These are phyloP conservation scores for Talaromyces amestolkiae DNA, from an alignment of 2,329 filamentous ascomycete species.

Conservation along the genomic window DNA sequence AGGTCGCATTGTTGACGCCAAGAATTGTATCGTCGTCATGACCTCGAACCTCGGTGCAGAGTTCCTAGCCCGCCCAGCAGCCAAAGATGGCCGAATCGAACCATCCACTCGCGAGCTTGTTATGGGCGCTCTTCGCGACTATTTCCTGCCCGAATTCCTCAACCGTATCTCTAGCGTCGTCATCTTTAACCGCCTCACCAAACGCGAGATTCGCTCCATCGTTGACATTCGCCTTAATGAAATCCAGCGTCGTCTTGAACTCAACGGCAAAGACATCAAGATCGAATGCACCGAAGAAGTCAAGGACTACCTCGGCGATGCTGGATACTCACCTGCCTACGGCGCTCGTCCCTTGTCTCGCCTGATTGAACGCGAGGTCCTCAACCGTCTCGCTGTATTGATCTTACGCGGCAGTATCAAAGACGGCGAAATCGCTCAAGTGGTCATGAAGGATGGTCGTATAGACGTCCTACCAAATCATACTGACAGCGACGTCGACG, in stretches of 20 bases:
- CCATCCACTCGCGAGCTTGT: constrained; percentile 81
- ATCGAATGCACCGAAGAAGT: constrained; percentile 82
- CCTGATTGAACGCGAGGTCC: constrained; percentile 94
- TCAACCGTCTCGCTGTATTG: constrained; percentile 88
- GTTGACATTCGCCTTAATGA: constrained; percentile 85
- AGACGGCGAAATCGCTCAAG: constrained; percentile 79
- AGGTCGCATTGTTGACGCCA: constrained; percentile 89
- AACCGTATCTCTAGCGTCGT: constrained; percentile 95
- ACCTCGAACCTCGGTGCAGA: constrained; percentile 96
- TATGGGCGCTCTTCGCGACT: constrained; percentile 85
- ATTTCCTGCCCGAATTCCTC: constrained; percentile 97
- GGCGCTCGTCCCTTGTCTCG: constrained; percentile 84
- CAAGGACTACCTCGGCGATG: constrained; percentile 86
- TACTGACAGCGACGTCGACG: constrained; percentile 59
- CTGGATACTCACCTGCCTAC: constrained; percentile 93
- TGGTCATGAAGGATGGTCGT: constrained; percentile 75
- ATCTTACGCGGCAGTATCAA: constrained; percentile 80
- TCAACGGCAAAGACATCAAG: constrained; percentile 80
- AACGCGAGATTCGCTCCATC: constrained; percentile 86
- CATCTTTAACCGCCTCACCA: constrained; percentile 96
- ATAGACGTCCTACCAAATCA: constrained; percentile 84
- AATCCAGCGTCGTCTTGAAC: constrained; percentile 84
- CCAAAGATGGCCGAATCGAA: constrained; percentile 81
- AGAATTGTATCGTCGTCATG: constrained; percentile 99
- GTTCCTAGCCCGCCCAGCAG: constrained; percentile 76